Percentiles rank a stretch among this genome's conserved stretches.
Conservation (phyloP, 768 basidiomycete genomes). For the Melanogaster broomeanus region DNA sequence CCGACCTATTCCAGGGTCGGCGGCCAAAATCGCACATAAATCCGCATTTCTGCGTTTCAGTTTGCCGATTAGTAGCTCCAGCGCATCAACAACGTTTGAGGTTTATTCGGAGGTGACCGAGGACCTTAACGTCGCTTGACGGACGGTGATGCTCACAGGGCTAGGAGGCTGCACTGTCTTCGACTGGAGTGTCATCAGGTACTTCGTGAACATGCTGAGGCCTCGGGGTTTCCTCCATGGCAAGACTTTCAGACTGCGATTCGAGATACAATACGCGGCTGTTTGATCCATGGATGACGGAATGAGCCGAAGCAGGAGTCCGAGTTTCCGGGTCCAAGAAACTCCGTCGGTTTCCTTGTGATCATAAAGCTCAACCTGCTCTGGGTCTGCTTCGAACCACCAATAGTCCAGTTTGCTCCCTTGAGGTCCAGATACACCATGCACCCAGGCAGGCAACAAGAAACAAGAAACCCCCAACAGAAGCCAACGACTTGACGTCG, state of each 20-base stretch:
- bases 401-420: conserved; percentile 15
- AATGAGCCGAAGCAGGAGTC: background rate
- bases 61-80: no score
- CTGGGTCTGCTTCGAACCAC: conserved; percentile 29
- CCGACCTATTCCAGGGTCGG: no score
- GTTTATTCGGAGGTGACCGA: background rate
- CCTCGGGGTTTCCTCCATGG: background rate
- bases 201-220: background rate
- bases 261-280: background rate
- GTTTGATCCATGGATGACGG: background rate
- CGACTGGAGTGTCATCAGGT: background rate
- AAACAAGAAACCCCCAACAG: conserved; percentile 34
- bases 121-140: background rate
- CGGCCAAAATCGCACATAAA: no score
- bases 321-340: background rate
- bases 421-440: conserved; percentile 44
- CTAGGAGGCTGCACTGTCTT: background rate
- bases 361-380: background rate
- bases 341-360: background rate
- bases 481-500: conserved; percentile 9
- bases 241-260: background rate
- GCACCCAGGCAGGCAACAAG: conserved; percentile 34
- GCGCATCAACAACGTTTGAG: background rate
- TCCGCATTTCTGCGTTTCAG: no score
- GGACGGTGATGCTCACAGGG: background rate